Evolutionary conservation across 129 eudicot genomes (phyloP).

Genomic region (Flaveria ramosissima): DNA sequence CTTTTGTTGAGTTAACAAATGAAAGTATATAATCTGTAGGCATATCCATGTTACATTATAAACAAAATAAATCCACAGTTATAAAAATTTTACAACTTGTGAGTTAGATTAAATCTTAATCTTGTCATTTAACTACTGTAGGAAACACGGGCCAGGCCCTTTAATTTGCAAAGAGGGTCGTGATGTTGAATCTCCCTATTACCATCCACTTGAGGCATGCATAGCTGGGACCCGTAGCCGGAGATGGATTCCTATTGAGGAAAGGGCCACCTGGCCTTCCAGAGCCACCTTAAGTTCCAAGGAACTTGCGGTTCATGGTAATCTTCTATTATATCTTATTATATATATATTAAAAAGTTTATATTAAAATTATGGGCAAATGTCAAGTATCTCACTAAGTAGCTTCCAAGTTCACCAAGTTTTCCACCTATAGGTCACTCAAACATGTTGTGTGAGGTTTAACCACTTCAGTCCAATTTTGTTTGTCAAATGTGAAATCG

Average conservation of each 20-base stretch:
- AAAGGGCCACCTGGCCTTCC: conserved; percentile 86
- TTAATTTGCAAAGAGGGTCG: conserved; percentile 73
- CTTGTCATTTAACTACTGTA: conserved; percentile 28
- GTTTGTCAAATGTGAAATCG: neutral
- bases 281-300: conserved; percentile 57
- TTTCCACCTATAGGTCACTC: neutral
- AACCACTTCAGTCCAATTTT: neutral
- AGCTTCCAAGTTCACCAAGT: neutral
- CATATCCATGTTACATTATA: neutral
- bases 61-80: neutral
- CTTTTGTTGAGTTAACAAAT: neutral
- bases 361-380: neutral
- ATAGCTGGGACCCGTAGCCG: conserved; percentile 92
- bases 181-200: conserved; percentile 88
- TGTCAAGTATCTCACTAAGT: neutral
- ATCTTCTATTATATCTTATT: neutral
- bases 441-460: neutral
- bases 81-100: neutral
- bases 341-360: neutral
- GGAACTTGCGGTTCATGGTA: conserved; percentile 78
- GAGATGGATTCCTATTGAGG: conserved; percentile 84
- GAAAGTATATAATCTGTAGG: neutral
- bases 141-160: conserved; percentile 70
- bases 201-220: conserved; percentile 82
- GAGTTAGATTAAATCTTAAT: conserved; percentile 18